These are phyloP conservation scores for Alternaria arbusti DNA, from an alignment of 2,329 filamentous ascomycete species.

Conservation along the genomic window DNA sequence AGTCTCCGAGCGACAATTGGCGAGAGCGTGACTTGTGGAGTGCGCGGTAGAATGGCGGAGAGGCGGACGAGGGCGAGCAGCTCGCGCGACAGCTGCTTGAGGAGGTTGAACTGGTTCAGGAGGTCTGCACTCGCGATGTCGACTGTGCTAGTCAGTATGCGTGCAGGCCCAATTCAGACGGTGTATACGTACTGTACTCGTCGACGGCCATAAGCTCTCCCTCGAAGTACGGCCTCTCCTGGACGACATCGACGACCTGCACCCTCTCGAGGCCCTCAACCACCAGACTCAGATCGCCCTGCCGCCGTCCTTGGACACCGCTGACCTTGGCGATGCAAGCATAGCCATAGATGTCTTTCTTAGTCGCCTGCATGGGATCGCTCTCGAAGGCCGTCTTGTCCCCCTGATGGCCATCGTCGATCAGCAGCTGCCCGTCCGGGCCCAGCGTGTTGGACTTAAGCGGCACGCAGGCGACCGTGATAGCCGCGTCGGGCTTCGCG, in stretches of 20 bases:
- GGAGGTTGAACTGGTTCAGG: slow-evolving; percentile 73
- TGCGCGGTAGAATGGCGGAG: slow-evolving; percentile 80
- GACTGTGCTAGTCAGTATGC: slow-evolving; percentile 25
- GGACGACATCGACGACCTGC: slow-evolving; percentile 73
- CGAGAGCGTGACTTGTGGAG: slow-evolving; percentile 70
- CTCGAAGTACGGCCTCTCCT: slow-evolving; percentile 86
- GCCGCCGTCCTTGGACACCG: slow-evolving; percentile 55
- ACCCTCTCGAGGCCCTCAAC: slow-evolving; percentile 86
- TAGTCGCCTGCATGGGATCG: slow-evolving; percentile 52
- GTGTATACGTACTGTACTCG: slow-evolving; percentile 65
- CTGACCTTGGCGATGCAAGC: slow-evolving; percentile 70
- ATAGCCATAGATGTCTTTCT: slow-evolving; percentile 76
- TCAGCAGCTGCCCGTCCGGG: slow-evolving; percentile 73
- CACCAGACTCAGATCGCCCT: slow-evolving; percentile 74
- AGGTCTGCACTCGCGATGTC: slow-evolving; percentile 59
- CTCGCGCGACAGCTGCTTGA: slow-evolving; percentile 86
- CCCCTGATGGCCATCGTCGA: slow-evolving; percentile 66
- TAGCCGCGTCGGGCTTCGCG: slow-evolving; percentile 67
- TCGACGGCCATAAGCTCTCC: slow-evolving; percentile 75
- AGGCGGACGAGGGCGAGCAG: slow-evolving; percentile 83
- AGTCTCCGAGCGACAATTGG: slow-evolving; percentile 85
- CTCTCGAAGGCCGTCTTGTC: slow-evolving; percentile 54
- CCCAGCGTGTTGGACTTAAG: slow-evolving; percentile 77
- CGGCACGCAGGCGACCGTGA: slow-evolving; percentile 88
- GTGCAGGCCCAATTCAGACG: background rate